Evolutionary conservation across 2,329 filamentous ascomycete species (phyloP).

Genomic region (Aureobasidium sp.): DNA sequence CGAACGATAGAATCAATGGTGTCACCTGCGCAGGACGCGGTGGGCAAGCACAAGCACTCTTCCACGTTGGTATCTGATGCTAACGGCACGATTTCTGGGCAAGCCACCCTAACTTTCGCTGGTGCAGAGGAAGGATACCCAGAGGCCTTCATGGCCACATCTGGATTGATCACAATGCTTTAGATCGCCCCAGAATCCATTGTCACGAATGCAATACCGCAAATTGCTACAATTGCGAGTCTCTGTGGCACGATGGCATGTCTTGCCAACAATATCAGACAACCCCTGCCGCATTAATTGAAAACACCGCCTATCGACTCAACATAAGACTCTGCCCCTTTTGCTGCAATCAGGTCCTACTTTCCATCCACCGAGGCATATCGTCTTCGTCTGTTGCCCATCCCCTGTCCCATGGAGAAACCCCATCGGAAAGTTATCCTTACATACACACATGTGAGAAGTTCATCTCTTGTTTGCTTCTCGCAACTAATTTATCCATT

Average conservation of each 20-base stretch:
- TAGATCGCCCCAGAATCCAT: background rate
- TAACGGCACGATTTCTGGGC: background rate
- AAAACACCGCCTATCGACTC: too few species aligned
- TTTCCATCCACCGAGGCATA: too few species aligned
- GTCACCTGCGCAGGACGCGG: background rate
- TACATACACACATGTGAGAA: too few species aligned
- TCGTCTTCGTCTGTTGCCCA: too few species aligned
- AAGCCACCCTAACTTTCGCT: background rate
- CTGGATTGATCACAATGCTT: background rate
- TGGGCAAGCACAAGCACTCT: background rate
- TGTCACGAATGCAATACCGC: background rate
- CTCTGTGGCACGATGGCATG: background rate
- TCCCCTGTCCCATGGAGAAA: too few species aligned
- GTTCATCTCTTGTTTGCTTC: too few species aligned
- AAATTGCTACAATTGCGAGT: background rate
- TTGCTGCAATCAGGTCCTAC: too few species aligned
- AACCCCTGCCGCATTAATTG: background rate
- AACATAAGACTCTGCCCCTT: too few species aligned
- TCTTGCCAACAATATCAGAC: background rate
- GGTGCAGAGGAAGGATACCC: background rate
- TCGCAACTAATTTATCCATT: too few species aligned
- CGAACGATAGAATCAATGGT: background rate
- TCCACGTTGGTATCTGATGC: background rate
- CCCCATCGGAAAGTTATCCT: too few species aligned
- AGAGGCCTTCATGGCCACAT: background rate